These are phyloP conservation scores for Lenzites betulinus DNA, from an alignment of 768 basidiomycete species.

Conservation along the genomic window DNA sequence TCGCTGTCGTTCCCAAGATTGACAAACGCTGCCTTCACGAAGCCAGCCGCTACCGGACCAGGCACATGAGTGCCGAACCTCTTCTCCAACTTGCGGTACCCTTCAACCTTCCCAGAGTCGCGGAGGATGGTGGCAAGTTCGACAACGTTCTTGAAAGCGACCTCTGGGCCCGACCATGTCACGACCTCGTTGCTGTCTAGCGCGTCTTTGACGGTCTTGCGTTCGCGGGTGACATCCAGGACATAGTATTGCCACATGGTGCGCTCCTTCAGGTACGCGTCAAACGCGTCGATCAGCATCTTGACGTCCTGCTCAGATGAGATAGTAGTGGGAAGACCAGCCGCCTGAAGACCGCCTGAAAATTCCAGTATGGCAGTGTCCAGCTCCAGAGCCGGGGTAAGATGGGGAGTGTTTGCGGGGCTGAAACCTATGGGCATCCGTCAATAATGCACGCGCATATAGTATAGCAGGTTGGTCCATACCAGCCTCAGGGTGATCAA, in stretches of 20 bases:
- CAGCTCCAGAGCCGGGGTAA: constrained; percentile 89
- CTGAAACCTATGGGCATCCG: constrained; percentile 66
- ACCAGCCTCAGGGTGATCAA: constrained; percentile 96
- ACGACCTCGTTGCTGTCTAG: constrained; percentile 48
- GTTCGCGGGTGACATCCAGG: constrained; percentile 70
- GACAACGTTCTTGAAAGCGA: constrained; percentile 58
- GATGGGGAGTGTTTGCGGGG: constrained; percentile 87
- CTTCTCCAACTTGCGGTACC: constrained; percentile 59
- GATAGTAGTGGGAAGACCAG: constrained; percentile 73
- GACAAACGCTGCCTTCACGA: constrained; percentile 69
- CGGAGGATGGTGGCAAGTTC: constrained; percentile 70
- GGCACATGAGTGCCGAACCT: constrained; percentile 72
- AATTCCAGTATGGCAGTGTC: constrained; percentile 86
- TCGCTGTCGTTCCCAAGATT: constrained; percentile 48
- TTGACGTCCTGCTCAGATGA: constrained; percentile 69
- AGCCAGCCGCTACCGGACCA: constrained; percentile 65
- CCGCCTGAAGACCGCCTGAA: constrained; percentile 61
- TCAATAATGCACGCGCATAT: not conserved
- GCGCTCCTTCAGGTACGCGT: constrained; percentile 58
- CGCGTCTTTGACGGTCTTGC: constrained; percentile 54
- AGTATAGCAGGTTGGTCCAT: constrained; percentile 24
- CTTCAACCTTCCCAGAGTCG: constrained; percentile 53
- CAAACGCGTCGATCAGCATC: constrained; percentile 62
- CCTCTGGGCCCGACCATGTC: constrained; percentile 61
- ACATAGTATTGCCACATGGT: constrained; percentile 96